Evolutionary conservation across 1,139 yeast genomes (phyloP).

Genomic region (Blastobotrys serpentis): DNA sequence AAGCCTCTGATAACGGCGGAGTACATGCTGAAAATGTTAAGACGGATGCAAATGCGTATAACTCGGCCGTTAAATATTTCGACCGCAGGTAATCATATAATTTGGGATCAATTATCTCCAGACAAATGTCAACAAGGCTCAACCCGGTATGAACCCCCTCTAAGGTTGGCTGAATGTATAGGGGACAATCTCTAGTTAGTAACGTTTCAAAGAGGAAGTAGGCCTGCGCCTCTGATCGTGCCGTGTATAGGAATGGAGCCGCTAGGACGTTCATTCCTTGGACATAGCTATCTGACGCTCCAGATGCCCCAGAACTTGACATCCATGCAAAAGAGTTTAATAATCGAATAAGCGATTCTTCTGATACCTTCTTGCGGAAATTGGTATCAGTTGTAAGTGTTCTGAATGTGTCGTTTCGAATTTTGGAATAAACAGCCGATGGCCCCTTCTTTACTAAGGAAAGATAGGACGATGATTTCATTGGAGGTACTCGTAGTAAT

Average conservation of each 20-base stretch:
- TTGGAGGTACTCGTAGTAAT: slow-evolving; percentile 61
- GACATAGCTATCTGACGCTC: slow-evolving; percentile 50
- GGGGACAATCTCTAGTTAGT: slow-evolving; percentile 63
- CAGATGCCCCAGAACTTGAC: slow-evolving; percentile 25
- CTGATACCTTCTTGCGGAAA: slow-evolving; percentile 67
- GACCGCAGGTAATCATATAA: slow-evolving; percentile 60
- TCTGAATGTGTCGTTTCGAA: slow-evolving; percentile 82
- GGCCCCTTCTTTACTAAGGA: slow-evolving; percentile 58
- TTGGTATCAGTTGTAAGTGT: slow-evolving; percentile 73
- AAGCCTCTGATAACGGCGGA: slow-evolving; percentile 74
- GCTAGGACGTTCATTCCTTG: slow-evolving; percentile 89
- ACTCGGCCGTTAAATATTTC: slow-evolving; percentile 71
- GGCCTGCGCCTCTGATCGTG: slow-evolving; percentile 85
- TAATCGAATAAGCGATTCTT: slow-evolving; percentile 64
- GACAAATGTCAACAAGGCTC: slow-evolving; percentile 59
- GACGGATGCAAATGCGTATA: slow-evolving; percentile 87
- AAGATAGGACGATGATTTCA: slow-evolving; percentile 54
- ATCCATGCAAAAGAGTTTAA: slow-evolving; percentile 72
- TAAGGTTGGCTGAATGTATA: slow-evolving; percentile 73
- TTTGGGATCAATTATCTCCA: slow-evolving; percentile 71
- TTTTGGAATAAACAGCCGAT: slow-evolving; percentile 60
- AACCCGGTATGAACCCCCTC: slow-evolving; percentile 84
- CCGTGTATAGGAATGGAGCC: slow-evolving; percentile 79
- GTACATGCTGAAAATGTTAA: slow-evolving; percentile 87
- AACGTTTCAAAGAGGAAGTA: slow-evolving; percentile 65